Conservation (phyloP, 2,329 filamentous ascomycete genomes). For the Fusarium sp. region DNA sequence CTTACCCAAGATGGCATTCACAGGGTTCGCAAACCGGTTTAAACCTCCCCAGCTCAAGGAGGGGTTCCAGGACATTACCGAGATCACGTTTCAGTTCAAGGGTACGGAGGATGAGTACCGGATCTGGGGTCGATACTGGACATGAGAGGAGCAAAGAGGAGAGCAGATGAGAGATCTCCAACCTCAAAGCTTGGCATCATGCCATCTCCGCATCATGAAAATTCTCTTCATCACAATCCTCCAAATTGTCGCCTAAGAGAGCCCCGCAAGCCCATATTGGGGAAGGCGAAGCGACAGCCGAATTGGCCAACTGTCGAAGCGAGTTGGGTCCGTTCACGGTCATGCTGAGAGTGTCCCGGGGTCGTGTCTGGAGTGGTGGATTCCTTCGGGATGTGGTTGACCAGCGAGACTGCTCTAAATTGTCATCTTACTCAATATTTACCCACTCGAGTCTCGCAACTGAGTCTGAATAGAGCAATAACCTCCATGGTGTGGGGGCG, state of each 20-base stretch:
- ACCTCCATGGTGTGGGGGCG: conserved; percentile 22
- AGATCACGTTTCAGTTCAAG: conserved; percentile 82
- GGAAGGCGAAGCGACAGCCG: conserved; percentile 24
- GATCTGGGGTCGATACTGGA: conserved; percentile 86
- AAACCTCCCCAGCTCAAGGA: conserved; percentile 80
- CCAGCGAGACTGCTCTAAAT: conserved; percentile 19
- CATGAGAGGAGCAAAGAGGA: conserved; percentile 57
- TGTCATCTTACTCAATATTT: conserved; percentile 28
- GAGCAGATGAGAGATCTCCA: conserved; percentile 11
- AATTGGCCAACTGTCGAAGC: conserved; percentile 1
- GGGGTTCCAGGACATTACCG: conserved; percentile 86
- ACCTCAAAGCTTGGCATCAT: conserved; percentile 34
- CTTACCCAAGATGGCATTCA: conserved; percentile 86
- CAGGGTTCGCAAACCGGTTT: conserved; percentile 80
- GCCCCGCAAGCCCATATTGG: conserved; percentile 16
- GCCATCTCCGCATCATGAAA: conserved; percentile 39
- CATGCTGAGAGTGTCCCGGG: conserved; percentile 8
- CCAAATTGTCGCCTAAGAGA: conserved; percentile 15
- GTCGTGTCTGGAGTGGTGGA: conserved; percentile 23
- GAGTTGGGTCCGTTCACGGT: conserved; percentile 5
- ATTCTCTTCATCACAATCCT: conserved; percentile 20
- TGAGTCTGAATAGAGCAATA: conserved; percentile 7
- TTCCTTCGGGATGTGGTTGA: neutral
- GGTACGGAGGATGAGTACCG: conserved; percentile 78
- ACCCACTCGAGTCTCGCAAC: conserved; percentile 2